phyloP scores from a whole-genome alignment of 1,139 yeast genomes.

The Taphrina wiesneri region DNA sequence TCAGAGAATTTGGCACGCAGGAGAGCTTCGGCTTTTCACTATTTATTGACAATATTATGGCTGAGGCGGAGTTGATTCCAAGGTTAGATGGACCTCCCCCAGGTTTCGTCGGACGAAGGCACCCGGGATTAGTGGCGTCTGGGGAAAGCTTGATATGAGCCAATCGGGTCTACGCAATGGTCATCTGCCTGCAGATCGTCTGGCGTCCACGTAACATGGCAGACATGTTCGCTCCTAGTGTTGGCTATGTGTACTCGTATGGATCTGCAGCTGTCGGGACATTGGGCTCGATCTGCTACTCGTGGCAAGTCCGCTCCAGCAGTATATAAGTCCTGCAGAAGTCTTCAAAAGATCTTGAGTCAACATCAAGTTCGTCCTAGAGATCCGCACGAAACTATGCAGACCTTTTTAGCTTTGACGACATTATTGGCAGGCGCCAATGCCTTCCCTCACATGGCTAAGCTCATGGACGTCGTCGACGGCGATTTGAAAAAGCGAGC shows the following conservation, averaged over 20 bases:
- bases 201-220: background rate
- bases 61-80: too few relatives aligned
- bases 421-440: conserved; percentile 21
- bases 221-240: background rate
- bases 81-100: too few relatives aligned
- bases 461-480: conserved; percentile 7
- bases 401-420: background rate
- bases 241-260: too few relatives aligned
- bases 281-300: too few relatives aligned
- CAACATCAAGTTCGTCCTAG: background rate
- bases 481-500: conserved; percentile 12
- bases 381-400: background rate
- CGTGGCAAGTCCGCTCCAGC: background rate
- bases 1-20: too few relatives aligned
- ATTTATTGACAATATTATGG: too few relatives aligned
- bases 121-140: conserved; percentile 3
- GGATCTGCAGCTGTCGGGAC: background rate
- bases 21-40: too few relatives aligned
- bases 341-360: background rate
- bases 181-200: background rate
- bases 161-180: background rate
- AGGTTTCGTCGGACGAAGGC: background rate
- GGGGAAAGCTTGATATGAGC: background rate
- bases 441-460: conserved; percentile 32
- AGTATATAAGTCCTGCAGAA: background rate